Base-by-base conservation (phyloP, 352 stramenopile genomes). In the Globisporangium iwayamae region DNA sequence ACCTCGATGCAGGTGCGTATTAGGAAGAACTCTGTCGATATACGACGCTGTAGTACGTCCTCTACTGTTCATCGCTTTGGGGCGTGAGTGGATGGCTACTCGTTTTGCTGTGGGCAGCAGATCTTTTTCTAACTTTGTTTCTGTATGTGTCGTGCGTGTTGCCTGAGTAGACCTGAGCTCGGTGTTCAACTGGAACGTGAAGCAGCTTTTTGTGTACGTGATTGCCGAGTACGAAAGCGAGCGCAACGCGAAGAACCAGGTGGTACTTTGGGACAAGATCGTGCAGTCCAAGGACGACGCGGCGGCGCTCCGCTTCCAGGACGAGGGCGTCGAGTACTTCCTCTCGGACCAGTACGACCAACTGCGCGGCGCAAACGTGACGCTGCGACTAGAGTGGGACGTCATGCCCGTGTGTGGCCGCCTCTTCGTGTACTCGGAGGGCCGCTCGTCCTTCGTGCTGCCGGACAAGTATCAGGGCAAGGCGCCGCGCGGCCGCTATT, bases 121-220 rank as follows among this genome's bases (percentile, higher is more conserved):
- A 28, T 28, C 25, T 28, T 28, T 28, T 28, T 28, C 25, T 28
- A 28, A 28, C 25, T 28, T 28, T 28, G 25, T 28, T 28, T 28
- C 25, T 28, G 25, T 28, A 28, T 28, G 25, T 28, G 25, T 2
- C 25, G 25, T 28, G 25, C 25, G 25, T 54, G 18, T 41, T 7
- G 16, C 50, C 25, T 28, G 25, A 28, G 25, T 28, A 89, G 86
- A 95, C 20, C 57, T 95, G 59, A 87, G 80, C 70, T 93, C 85
- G 28, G 85, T 93, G 30, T 96, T 96, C 79, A 96, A 96, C 69
- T 96, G 87, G 87, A 96, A 96, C 71, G 85, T 92, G 36, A 96
- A 94, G 81, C 85, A 94, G 73, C 70, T 96, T 56, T 96, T 96
- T 54, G 85, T 94, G 70, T 96, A 94, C 81, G 81, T 96, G 55